Evolutionary conservation across 1,139 yeast species (phyloP), one percentile per base, ranked within the genome.

Genomic region (Hyphopichia khmerensis): DNA sequence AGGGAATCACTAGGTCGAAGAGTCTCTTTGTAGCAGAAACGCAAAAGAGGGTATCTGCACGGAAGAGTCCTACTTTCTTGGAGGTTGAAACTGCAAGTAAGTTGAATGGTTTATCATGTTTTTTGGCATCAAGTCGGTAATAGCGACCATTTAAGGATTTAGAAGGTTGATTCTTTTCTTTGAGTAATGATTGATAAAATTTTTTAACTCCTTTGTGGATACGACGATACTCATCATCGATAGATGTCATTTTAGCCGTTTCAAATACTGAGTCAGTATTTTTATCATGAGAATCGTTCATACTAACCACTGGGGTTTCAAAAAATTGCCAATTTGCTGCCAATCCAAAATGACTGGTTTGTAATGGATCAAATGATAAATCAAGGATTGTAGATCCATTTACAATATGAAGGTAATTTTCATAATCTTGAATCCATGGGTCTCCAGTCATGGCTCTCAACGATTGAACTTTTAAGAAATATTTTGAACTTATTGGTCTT

Each of bases 381-480:
- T 65, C 70, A 19, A 77, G 54, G 9, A 70, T 51, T 27, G 48
- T 48, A 17, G 79, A 69, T 45, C 74, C 73, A 26, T 57, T 53
- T 16, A 69, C 51, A 0, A 79, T 62, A 24, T 57, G 50, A 4
- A 50, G 42, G 0, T 53, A 33, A 27, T 59, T 57, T 4, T 57
- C 50, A 3, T 59, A 59, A 33, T 72, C 72, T 39, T 71, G 63
- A 2, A 73, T 53, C 47, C 58, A 51, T 3, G 57, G 55, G 48
- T 71, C 72, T 0, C 85, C 84, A 3, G 78, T 72, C 41, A 80
- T 67, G 13, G 75, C 76, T 17, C 62, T 55, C 2, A 82, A 49
- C 2, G 79, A 69, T 21, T 63, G 60, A 1, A 84, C 88, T 13
- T 64, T 64, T 44, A 70, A 67, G 61, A 84, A 84, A 47, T 62